Conservation (phyloP, 2,329 filamentous ascomycete genomes). For the Aspergillus cejpii region DNA sequence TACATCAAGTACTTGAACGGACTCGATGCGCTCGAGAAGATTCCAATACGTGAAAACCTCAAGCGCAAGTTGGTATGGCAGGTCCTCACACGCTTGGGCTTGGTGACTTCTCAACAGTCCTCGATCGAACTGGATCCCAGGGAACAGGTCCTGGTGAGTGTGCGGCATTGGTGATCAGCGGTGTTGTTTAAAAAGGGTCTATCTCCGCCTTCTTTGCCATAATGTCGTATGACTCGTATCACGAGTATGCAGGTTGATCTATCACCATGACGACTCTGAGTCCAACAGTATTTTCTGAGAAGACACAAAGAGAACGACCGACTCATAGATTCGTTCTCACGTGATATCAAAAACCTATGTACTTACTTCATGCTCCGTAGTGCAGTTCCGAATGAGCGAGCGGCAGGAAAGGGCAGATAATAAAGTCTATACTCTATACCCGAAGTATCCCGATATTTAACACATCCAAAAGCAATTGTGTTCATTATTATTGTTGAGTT, state of each 20-base stretch:
- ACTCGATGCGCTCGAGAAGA: constrained; percentile 72
- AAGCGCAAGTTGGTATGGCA: constrained; percentile 64
- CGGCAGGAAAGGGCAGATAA: not conserved
- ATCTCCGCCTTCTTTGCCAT: no score
- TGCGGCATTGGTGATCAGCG: constrained; percentile 58
- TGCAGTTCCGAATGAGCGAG: not conserved
- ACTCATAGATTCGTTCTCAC: not conserved
- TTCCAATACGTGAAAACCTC: constrained; percentile 75
- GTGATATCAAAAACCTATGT: not conserved
- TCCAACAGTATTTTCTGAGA: not conserved
- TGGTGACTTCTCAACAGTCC: constrained; percentile 46
- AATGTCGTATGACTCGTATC: no score
- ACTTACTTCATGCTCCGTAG: not conserved
- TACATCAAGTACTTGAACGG: constrained; percentile 88
- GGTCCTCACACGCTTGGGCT: constrained; percentile 58
- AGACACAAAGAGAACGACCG: no score
- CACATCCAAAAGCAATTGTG: no score
- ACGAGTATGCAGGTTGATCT: no score
- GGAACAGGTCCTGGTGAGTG: constrained; percentile 50
- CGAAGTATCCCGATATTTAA: constrained; percentile 20
- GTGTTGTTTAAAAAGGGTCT: no score
- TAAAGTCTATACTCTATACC: constrained; percentile 3
- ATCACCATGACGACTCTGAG: no score
- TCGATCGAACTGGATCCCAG: constrained; percentile 27
- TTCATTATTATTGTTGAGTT: not conserved